Percentiles rank a stretch among this genome's conserved stretches.
These are phyloP conservation scores for Pachysandra terminalis DNA, from an alignment of 164 flowering plant genomes.

Conservation along the genomic window DNA sequence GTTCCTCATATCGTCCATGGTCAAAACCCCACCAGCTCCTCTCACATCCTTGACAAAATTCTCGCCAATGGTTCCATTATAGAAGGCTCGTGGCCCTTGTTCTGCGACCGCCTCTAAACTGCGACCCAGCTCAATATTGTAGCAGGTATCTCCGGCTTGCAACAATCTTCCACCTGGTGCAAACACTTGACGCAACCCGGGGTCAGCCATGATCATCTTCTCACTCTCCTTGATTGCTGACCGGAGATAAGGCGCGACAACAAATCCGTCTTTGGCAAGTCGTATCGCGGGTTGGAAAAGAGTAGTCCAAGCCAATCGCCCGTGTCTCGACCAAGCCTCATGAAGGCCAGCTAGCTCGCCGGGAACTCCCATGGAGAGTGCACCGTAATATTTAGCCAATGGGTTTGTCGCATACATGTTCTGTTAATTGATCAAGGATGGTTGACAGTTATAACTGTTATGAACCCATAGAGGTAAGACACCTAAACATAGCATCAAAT, in stretches of 20 bases:
- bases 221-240: constrained; percentile 7
- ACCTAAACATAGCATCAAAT: too few species aligned
- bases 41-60: constrained; percentile 69
- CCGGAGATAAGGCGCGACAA: constrained; percentile 52
- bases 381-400: constrained; percentile 48
- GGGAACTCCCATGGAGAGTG: constrained; percentile 83
- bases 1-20: constrained; percentile 81
- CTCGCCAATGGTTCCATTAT: constrained; percentile 72
- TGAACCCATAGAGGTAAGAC: too few species aligned
- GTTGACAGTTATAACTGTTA: not conserved
- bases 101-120: constrained; percentile 66
- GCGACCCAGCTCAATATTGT: constrained; percentile 60
- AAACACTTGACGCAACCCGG: constrained; percentile 59
- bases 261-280: constrained; percentile 76
- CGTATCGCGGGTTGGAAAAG: constrained; percentile 70
- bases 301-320: constrained; percentile 72
- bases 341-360: constrained; percentile 95
- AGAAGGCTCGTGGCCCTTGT: constrained; percentile 74
- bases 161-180: constrained; percentile 75
- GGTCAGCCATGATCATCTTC: constrained; percentile 44
- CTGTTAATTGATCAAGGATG: constrained; percentile 32
- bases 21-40: constrained; percentile 80
- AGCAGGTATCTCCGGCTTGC: constrained; percentile 66
- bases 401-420: constrained; percentile 66
- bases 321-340: constrained; percentile 70